Evolutionary conservation across 495 filamentous ascomycete species (phyloP), one percentile per base, ranked within the genome.

Genomic region (Stereocaulon alpinum): DNA sequence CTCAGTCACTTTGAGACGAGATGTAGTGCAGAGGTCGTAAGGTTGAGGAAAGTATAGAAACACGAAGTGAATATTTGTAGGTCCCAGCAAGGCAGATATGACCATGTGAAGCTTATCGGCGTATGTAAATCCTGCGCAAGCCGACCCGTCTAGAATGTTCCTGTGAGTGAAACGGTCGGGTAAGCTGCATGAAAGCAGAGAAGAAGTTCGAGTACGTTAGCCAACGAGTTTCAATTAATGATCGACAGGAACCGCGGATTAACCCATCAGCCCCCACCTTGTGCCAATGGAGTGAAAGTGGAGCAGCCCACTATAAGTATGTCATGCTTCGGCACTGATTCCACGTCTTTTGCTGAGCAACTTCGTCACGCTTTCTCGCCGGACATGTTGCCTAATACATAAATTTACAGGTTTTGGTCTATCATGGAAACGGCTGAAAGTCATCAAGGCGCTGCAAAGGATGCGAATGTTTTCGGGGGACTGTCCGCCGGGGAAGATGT

Each of bases 401-500:
- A 41, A n/a, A 0, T 7, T n/a, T 30, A 15, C 24, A 24, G 24
- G 24, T 24, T 24, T 24, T 24, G 24, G 24, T 24, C 24, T 24
- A 24, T 17, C 5, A 72, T 70, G 69, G 64, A 69, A 44, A 61
- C 53, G 59, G 67, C 51, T 34, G 63, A 45, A 29, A 30, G 37
- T 24, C 32, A 56, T 27, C 37, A 7, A 12, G 48, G 53, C 43
- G 54, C 52, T 37, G 42, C 32, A 48, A 41, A 40, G 37, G 30
- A 34, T 22, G 20, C 12, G 18, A 49, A 41, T 22, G 40, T 40
- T n/a, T 40, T 49, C 11, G 59, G 18, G 34, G 34, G 32, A 40
- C 62, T 59, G 4, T 12, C 54, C 22, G 64, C 70, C 27, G 56
- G 67, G 6, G 79, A 77, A n/a, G 74, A 81, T 61, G 80, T 78